Evolutionary conservation across 306 rosid genomes (phyloP).

Genomic region (Vigna angularis): DNA sequence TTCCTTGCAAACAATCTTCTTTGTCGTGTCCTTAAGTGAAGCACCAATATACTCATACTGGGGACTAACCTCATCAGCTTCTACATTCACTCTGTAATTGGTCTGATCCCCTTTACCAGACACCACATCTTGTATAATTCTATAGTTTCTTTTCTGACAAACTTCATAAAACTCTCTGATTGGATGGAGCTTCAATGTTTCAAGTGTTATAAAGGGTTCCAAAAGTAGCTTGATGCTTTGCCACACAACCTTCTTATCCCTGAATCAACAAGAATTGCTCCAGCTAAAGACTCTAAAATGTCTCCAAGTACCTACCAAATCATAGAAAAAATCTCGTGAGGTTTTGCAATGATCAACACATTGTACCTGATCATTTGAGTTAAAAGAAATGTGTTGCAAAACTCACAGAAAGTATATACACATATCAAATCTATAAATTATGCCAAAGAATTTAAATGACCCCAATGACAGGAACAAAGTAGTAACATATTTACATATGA

Average conservation of each 20-base stretch:
- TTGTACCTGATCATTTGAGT: background rate
- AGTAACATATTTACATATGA: too few relatives aligned
- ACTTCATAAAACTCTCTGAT: constrained; percentile 56
- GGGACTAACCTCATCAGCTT: constrained; percentile 55
- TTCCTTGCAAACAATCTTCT: constrained; percentile 57
- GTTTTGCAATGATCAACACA: background rate
- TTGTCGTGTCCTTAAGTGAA: constrained; percentile 47
- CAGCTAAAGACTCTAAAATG: constrained; percentile 82
- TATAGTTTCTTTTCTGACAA: constrained; percentile 53
- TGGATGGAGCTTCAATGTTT: constrained; percentile 63
- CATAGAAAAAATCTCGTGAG: constrained; percentile 17
- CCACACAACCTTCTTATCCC: constrained; percentile 61
- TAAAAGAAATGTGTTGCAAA: background rate
- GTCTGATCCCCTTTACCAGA: constrained; percentile 29
- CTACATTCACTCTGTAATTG: constrained; percentile 51
- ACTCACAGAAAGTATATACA: too few relatives aligned
- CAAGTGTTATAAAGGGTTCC: constrained; percentile 76
- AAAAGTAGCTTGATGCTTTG: constrained; percentile 68
- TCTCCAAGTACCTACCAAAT: constrained; percentile 77
- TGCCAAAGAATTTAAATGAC: too few relatives aligned
- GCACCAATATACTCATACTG: constrained; percentile 18
- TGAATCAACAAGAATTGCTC: constrained; percentile 80
- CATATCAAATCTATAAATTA: too few relatives aligned
- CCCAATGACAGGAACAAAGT: too few relatives aligned
- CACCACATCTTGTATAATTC: background rate